Evolutionary conservation across 164 flowering plant genomes (phyloP), one percentile per base, ranked within the genome.

Genomic region (Chloranthus sessilifolius): DNA sequence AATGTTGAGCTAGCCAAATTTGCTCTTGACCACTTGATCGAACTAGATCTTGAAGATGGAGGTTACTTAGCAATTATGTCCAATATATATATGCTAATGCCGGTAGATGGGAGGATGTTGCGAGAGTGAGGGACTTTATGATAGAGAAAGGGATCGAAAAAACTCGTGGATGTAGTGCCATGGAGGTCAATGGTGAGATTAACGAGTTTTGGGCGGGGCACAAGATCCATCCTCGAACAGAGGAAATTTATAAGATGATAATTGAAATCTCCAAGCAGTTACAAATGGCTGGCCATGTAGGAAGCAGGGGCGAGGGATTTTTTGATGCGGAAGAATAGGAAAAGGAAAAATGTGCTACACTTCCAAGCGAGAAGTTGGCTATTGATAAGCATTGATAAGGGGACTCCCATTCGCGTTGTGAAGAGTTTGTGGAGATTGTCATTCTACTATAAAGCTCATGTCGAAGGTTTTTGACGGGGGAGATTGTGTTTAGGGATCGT

Each of bases 11-110:
- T 70, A 14, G 74, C 67, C 9, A 71, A 66, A 33, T 3, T 4
- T n/a, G 74, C 71, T 1, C 48, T 59, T 41, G 33, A 59, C n/a
- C 52, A 65, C 22, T 56, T 70, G 58, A 52, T 65, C 27, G 59
- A 62, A 41, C 62, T 70, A 23, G 71, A 62, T 24, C 41, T 20
- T 17, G 41, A 55, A 34, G 65, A 70, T 55, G 67, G 71, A 30
- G 74, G 68, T 20, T 59, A 62, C 44, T 50, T 59, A 11, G 56
- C 68, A 19, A 59, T 70, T 14, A 53, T 70, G 71, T 70, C 70
- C 17, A 66, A 70, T 48, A 66, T 70, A 24, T 86, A 11, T 66
- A 70, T 47, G 71, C 71, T 10, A 62, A 58, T 62, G 71, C 68
- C 1, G 44, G 68, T 11, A 65, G 62, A 56, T 66, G 74, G 74